phyloP scores from a whole-genome alignment of 371 early-diverging fungal genomes.

The Catenaria anguillulae region DNA sequence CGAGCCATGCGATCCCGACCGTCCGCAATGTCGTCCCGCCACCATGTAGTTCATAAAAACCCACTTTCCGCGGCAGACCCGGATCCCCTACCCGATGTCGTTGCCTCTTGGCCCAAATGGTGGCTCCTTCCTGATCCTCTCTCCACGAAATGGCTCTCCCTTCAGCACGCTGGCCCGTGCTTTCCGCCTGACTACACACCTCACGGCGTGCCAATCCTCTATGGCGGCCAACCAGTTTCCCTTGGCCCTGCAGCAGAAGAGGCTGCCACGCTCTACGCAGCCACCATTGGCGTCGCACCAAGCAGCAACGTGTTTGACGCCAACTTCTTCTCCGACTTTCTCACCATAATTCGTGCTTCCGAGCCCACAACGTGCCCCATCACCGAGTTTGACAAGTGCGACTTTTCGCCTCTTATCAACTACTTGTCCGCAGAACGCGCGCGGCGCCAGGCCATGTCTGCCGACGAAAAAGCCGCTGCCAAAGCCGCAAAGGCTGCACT shows the following conservation, averaged over 20 bases:
- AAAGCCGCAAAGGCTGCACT: slow-evolving; percentile 51
- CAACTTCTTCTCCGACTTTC: slow-evolving; percentile 87
- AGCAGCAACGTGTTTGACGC: slow-evolving; percentile 66
- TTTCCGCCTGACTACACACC: slow-evolving; percentile 89
- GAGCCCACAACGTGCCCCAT: slow-evolving; percentile 53
- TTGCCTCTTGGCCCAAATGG: slow-evolving; percentile 31
- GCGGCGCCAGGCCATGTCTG: slow-evolving; percentile 62
- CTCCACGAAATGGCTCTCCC: slow-evolving; percentile 63
- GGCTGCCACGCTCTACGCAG: slow-evolving; percentile 90
- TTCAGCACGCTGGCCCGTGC: slow-evolving; percentile 74
- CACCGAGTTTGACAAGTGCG: slow-evolving; percentile 64
- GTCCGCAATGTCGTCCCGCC: too few relatives aligned
- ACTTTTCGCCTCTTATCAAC: slow-evolving; percentile 72
- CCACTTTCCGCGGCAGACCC: too few relatives aligned
- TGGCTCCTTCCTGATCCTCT: slow-evolving; percentile 29
- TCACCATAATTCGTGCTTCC: slow-evolving; percentile 39
- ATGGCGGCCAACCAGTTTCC: slow-evolving; percentile 57
- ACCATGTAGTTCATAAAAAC: too few relatives aligned
- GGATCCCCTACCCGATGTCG: too few relatives aligned
- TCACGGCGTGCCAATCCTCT: slow-evolving; percentile 75
- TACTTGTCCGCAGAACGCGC: slow-evolving; percentile 63
- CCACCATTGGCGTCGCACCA: slow-evolving; percentile 65
- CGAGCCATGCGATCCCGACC: too few relatives aligned
- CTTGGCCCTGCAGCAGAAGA: slow-evolving; percentile 80
- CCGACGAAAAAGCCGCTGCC: slow-evolving; percentile 71